Conservation (phyloP, 208 protist genomes). For the Hexamita inflata region DNA sequence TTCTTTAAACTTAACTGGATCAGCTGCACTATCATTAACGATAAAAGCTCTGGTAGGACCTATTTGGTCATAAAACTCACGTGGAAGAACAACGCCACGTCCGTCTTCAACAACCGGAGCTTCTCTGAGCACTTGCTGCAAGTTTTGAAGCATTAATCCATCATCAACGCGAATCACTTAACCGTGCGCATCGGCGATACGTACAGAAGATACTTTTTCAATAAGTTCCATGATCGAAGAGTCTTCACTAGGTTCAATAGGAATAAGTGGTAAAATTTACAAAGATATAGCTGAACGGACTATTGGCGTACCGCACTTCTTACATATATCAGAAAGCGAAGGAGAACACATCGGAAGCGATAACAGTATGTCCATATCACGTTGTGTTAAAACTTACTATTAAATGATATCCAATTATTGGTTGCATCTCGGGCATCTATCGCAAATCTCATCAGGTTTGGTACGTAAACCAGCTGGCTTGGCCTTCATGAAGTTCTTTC, state of each 20-base stretch:
- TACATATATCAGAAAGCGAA: constrained; percentile 1
- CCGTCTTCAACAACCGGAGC: neutral
- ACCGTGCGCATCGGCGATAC: neutral
- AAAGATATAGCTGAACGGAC: neutral
- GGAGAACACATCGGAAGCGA: neutral
- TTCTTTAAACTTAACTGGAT: too few relatives aligned
- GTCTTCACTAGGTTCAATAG: neutral
- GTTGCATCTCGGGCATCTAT: neutral
- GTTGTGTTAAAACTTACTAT: too few relatives aligned
- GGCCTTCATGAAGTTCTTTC: neutral
- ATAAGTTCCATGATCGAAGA: neutral
- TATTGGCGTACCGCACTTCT: neutral
- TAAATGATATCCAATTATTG: too few relatives aligned
- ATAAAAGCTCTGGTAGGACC: neutral
- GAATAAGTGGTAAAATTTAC: neutral
- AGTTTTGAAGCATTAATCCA: neutral
- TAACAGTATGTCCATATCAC: neutral
- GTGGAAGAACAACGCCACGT: neutral
- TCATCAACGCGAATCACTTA: neutral
- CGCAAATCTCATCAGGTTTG: neutral
- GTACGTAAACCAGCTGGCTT: neutral
- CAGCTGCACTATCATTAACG: too few relatives aligned
- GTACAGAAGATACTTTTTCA: neutral
- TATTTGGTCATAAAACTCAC: neutral
- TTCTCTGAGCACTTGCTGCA: neutral